Percentiles rank a stretch among this genome's conserved stretches.
Evolutionary conservation across 2,329 filamentous ascomycete genomes (phyloP).

Genomic region (Aspergillus felis): DNA sequence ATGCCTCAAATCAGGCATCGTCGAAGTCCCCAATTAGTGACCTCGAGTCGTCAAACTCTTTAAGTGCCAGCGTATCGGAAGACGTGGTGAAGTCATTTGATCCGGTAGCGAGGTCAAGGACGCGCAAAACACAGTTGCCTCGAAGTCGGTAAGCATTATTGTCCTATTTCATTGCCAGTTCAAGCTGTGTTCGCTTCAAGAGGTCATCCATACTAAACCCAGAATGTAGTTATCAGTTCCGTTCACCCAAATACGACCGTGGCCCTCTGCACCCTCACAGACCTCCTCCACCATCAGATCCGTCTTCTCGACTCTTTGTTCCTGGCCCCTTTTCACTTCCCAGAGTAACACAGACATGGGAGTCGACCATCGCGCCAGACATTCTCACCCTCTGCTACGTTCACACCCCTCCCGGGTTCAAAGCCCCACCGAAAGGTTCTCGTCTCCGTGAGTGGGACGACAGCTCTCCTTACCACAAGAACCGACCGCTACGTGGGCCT

Average conservation of each 20-base stretch:
- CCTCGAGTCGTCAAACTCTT: slow-evolving; percentile 47
- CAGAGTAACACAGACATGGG: slow-evolving; percentile 84
- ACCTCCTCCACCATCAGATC: slow-evolving; percentile 80
- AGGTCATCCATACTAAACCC: slow-evolving; percentile 6
- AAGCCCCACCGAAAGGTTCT: slow-evolving; percentile 53
- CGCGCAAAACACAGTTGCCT: slow-evolving; percentile 44
- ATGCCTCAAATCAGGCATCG: slow-evolving; percentile 44
- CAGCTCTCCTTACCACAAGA: slow-evolving; percentile 90
- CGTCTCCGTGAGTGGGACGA: slow-evolving; percentile 83
- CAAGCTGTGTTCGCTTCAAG: slow-evolving; percentile 1
- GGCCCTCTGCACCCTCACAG: slow-evolving; percentile 91
- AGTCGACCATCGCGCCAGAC: slow-evolving; percentile 80
- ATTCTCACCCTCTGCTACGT: slow-evolving; percentile 84
- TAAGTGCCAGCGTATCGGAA: slow-evolving; percentile 36
- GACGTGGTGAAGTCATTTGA: slow-evolving; percentile 48
- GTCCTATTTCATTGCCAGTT: background rate
- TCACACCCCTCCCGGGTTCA: slow-evolving; percentile 76
- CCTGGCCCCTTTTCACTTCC: slow-evolving; percentile 88
- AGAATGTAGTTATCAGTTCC: slow-evolving; percentile 77
- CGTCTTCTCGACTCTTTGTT: slow-evolving; percentile 79
- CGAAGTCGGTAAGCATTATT: slow-evolving; percentile 49
- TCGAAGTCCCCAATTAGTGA: slow-evolving; percentile 33
- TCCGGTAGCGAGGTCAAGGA: slow-evolving; percentile 45
- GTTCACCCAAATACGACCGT: slow-evolving; percentile 89
- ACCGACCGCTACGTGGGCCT: slow-evolving; percentile 78